Evolutionary conservation across 352 stramenopile genomes (phyloP), one percentile per base, ranked within the genome.

Genomic region (Phytophthora meadii): DNA sequence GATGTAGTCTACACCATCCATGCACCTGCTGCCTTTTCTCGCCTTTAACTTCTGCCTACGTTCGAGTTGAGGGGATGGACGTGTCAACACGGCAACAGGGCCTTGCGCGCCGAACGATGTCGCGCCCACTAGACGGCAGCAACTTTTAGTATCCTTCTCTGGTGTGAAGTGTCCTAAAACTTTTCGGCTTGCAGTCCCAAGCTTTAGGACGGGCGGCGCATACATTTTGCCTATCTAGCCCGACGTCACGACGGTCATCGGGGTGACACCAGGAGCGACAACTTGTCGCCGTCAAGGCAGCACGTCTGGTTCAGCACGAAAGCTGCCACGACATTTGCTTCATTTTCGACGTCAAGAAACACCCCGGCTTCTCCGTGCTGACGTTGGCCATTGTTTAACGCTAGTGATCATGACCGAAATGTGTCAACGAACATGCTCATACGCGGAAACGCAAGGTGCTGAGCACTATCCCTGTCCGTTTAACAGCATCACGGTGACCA

Each of bases 41-140:
- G 12, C 41, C 17, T 44, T 41, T 53, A 27, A 24, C 40, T 41
- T 62, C 25, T 60, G 40, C n/a, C 40, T 49, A 50, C 51, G 37
- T 49, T 54, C 34, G 36, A 19, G 27, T 19, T 9, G 22, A 58
- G 57, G 57, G 12, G 59, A 68, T 68, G 44, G 60, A 56, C 60
- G 14, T 37, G 51, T 65, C 47, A 57, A 65, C 46, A 51, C 37
- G 10, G 34, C 37, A 42, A 42, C 37, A 19, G 12, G 4, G n/a
- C 12, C 44, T 68, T 68, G 60, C 60, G 60, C 24, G 24, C 56
- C 60, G 22, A 39, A n/a, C 51, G 60, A 68, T 68, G 42, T 40
- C 45, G 34, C 42, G 36, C 12, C 36, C 34, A 45, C 28, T 49
- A 28, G 27, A 15, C 30, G 48, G 41, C 27, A 25, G 5, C 30